Percentiles rank a stretch among this genome's conserved stretches.
Evolutionary conservation across 352 stramenopile species (phyloP).

Genomic region (Pythium aquatile): DNA sequence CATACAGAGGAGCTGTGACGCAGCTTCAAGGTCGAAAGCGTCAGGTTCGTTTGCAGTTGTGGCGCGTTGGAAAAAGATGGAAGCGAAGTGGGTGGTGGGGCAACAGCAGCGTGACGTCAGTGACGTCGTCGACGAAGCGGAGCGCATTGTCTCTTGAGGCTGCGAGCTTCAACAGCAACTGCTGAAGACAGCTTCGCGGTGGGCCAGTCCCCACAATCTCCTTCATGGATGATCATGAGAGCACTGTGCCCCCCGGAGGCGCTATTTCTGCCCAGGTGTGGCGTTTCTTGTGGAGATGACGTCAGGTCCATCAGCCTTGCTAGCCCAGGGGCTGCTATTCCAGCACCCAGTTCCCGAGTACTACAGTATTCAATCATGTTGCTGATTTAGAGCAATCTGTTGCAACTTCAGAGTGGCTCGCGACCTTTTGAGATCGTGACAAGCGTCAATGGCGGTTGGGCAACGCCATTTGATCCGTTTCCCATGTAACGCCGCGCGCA

Average conservation of each 20-base stretch:
- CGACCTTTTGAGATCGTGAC: neutral
- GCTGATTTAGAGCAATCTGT: neutral
- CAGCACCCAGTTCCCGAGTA: neutral
- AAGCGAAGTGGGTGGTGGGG: neutral
- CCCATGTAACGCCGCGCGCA: neutral
- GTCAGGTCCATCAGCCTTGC: neutral
- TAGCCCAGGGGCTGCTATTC: neutral
- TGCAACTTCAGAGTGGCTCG: neutral
- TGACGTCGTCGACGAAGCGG: neutral
- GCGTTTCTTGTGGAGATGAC: neutral
- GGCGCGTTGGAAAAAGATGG: constrained; percentile 11
- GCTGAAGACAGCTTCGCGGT: neutral
- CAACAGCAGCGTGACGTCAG: constrained; percentile 6
- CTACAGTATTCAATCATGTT: neutral
- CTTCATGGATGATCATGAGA: too few species aligned
- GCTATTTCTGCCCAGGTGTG: neutral
- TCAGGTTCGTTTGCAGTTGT: constrained; percentile 12
- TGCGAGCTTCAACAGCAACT: neutral
- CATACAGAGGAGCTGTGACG: constrained; percentile 15
- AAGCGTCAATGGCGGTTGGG: neutral
- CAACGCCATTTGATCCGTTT: constrained; percentile 2
- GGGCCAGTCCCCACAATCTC: too few species aligned
- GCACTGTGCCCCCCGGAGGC: neutral
- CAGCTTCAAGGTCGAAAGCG: constrained; percentile 18
- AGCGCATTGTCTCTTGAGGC: neutral